Base-by-base conservation (phyloP, 2,329 filamentous ascomycete genomes). In the Talaromyces piceae region DNA sequence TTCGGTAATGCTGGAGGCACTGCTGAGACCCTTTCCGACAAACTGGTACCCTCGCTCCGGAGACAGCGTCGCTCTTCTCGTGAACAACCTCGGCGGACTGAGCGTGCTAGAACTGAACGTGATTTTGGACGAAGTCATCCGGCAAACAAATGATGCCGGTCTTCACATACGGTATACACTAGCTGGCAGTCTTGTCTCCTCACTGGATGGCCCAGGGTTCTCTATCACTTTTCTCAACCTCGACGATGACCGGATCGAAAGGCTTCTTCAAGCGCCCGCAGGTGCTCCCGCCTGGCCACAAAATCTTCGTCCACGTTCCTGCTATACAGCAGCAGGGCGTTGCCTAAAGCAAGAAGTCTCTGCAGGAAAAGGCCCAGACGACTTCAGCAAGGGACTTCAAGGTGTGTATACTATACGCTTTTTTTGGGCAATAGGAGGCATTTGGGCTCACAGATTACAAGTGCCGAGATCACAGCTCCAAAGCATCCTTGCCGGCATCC, bases 391-490 rank as follows among this genome's bases (percentile, higher is more conserved):
- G 16, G 16, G 33, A 2, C 16, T 37, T 37, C 16, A 37, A 7
- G 33, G 33, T 20, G 20, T 33, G 7, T 55, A n/a, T n/a, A n/a
- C n/a, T n/a, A n/a, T n/a, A n/a, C n/a, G n/a, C n/a, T n/a, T n/a
- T n/a, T n/a, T n/a, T n/a, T n/a, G n/a, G n/a, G n/a, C n/a, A n/a
- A n/a, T n/a, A n/a, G n/a, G n/a, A n/a, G n/a, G n/a, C 76, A 73
- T 0, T 84, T 77, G 1, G 82, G 85, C 62, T 37, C 7, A 37
- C 33, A 37, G 16, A 20, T 18, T 37, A 3, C 33, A 37, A 37
- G 33, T 20, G 6, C 16, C 33, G 33, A 37, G 16, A 4, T 37
- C 16, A 18, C 16, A 37, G 16, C 33, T 37, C 20, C 16, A 37
- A 20, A 37, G 16, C 33, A 9, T 37, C 20, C 33, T 37, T 18